Evolutionary conservation across 2,329 filamentous ascomycete genomes (phyloP), one percentile per base, ranked within the genome.

Genomic region (Tolypocladium paradoxum): DNA sequence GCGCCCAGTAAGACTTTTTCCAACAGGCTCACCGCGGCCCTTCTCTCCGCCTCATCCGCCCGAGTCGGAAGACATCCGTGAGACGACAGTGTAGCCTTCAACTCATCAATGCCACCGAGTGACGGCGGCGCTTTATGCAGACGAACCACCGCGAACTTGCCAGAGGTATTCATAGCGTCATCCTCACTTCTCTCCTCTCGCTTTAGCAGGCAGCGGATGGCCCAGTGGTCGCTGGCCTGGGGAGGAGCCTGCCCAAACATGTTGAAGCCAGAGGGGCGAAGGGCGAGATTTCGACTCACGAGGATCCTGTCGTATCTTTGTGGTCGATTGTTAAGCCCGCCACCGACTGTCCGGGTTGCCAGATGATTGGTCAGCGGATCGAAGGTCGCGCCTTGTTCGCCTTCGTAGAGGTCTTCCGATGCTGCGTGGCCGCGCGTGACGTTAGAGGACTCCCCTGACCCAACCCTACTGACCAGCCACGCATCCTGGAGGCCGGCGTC

Each of bases 271-370:
- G 60, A 56, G 2, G 67, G 63, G 1, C 54, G 57, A 2, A 61
- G 52, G 14, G 56, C 61, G 6, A 78, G 64, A 18, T 65, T 60
- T 6, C 78, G 63, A 46, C 73, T 77, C 35, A 82, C 65, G 3
- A 85, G 65, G 46, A 87, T 82, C 35, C 83, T 74, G 60, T 87
- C 83, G 55, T 86, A 87, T 48, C 84, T 69, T 60, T 87, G 83
- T 2, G 84, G 82, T 22, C 81, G 72, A 57, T 75, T 76, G 48
- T 79, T 73, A 48, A 71, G 65, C 1, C 74, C 73, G 47, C 62
- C 69, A 3, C 71, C 71, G 1, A 77, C 74, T 4, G 75, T 74
- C 12, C 72, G 68, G 1, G 76, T 73, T 3, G 83, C 82, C 14
- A 84, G 69, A 1, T 65, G 63, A 58, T 87, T 87, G 6, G 67